A percentile compares a stretch with the other conserved stretches of the same genome.
Conservation (phyloP, 345 rosid genomes). For the Fremontodendron californicum region DNA sequence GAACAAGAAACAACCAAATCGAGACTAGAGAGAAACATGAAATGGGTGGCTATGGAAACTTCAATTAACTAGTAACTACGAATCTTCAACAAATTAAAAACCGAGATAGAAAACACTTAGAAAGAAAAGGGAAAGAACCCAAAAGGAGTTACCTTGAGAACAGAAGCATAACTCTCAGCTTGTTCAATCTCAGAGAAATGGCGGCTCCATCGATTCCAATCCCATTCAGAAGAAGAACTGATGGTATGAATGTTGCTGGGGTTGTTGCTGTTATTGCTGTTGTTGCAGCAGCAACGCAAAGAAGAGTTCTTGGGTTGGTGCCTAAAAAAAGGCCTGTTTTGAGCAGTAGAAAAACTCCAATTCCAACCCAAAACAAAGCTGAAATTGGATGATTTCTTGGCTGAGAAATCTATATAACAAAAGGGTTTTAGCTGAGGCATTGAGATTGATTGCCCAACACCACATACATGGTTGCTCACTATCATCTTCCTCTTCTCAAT, state of each 20-base stretch:
- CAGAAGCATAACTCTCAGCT: constrained; percentile 70
- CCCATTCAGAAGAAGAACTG: constrained; percentile 60
- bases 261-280: constrained; percentile 16
- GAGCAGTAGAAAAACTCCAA: constrained; percentile 6
- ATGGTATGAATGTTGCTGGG: constrained; percentile 18
- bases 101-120: background rate
- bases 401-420: background rate
- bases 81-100: background rate
- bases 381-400: constrained; percentile 19
- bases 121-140: background rate
- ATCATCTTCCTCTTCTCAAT: constrained; percentile 3
- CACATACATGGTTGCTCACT: background rate
- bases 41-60: background rate
- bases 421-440: constrained; percentile 9
- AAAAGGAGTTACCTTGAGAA: constrained; percentile 52
- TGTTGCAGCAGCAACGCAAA: constrained; percentile 35
- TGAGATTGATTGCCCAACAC: constrained; percentile 3
- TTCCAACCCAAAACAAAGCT: constrained; percentile 35
- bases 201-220: constrained; percentile 87
- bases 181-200: constrained; percentile 80
- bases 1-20: background rate
- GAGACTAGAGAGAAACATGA: background rate
- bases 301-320: constrained; percentile 32
- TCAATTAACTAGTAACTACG: background rate
- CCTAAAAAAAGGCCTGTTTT: constrained; percentile 9